phyloP scores from a whole-genome alignment of 2,329 filamentous ascomycete genomes.

The Trichoderma pleuroti region DNA sequence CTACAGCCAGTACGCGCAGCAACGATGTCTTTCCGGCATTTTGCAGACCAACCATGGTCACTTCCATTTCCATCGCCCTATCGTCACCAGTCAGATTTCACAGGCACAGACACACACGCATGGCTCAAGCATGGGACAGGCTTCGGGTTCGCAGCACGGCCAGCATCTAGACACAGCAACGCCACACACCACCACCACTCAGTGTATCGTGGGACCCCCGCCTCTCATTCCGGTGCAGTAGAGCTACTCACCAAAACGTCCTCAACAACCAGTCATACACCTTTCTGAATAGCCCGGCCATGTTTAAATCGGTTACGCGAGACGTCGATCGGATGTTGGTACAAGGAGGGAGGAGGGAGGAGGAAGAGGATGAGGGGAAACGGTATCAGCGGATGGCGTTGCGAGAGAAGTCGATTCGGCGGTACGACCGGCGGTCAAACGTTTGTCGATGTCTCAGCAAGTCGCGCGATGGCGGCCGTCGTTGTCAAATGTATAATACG shows the following conservation, averaged over 20 bases:
- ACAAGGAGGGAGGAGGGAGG: background rate
- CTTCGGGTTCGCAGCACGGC: background rate
- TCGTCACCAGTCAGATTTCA: conserved; percentile 14
- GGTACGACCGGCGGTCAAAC: conserved; percentile 10
- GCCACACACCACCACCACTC: background rate
- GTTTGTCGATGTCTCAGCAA: conserved; percentile 2
- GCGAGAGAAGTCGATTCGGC: background rate
- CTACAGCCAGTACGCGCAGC: conserved; percentile 89
- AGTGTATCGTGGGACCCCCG: background rate
- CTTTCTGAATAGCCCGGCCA: conserved; percentile 88
- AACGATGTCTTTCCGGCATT: conserved; percentile 98
- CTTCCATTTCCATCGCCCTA: conserved; percentile 99
- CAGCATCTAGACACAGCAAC: background rate
- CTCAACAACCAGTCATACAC: conserved; percentile 98
- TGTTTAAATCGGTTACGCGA: conserved; percentile 39
- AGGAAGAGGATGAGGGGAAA: background rate
- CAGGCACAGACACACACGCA: background rate
- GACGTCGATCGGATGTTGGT: conserved; percentile 1
- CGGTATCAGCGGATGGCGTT: conserved; percentile 1
- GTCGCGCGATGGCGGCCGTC: conserved; percentile 13
- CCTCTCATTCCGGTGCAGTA: background rate
- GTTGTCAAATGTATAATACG: background rate
- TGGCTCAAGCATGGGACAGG: conserved; percentile 7
- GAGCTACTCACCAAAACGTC: conserved; percentile 79
- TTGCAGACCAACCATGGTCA: conserved; percentile 97